Evolutionary conservation across 2,329 filamentous ascomycete species (phyloP).

Genomic region (Cladobotryum mycophilum): DNA sequence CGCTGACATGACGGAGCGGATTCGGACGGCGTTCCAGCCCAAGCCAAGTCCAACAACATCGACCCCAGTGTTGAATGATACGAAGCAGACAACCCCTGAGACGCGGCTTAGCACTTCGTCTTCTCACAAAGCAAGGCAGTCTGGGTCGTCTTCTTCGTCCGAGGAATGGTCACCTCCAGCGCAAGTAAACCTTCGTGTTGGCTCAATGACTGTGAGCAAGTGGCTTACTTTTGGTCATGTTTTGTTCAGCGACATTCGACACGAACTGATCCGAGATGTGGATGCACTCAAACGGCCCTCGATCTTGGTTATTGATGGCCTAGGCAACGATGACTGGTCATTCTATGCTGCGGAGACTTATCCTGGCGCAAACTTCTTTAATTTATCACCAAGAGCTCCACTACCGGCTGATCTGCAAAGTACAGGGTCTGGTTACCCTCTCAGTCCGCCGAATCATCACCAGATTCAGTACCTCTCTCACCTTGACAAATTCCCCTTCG

Average conservation of each 20-base stretch:
- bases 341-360: slow-evolving; percentile 81
- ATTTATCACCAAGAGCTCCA: slow-evolving; percentile 57
- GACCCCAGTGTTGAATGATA: slow-evolving; percentile 37
- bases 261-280: slow-evolving; percentile 51
- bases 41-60: slow-evolving; percentile 37
- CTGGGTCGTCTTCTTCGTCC: slow-evolving; percentile 41
- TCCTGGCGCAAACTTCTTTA: slow-evolving; percentile 67
- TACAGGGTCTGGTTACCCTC: slow-evolving; percentile 41
- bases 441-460: slow-evolving; percentile 63
- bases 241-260: slow-evolving; percentile 71
- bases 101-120: slow-evolving; percentile 25
- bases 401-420: slow-evolving; percentile 39
- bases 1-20: slow-evolving; percentile 47
- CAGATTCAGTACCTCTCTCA: slow-evolving; percentile 64
- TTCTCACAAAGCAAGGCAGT: slow-evolving; percentile 31
- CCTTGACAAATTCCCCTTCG: slow-evolving; percentile 65
- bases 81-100: slow-evolving; percentile 28
- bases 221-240: slow-evolving; percentile 83
- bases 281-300: slow-evolving; percentile 43
- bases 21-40: slow-evolving; percentile 42
- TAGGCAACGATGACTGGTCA: slow-evolving; percentile 85
- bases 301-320: slow-evolving; percentile 72
- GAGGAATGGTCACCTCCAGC: slow-evolving; percentile 58
- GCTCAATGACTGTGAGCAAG: slow-evolving; percentile 79
- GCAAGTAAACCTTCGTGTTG: slow-evolving; percentile 70